phyloP scores from a whole-genome alignment of 805 yeast species.

The Candida wancherniae region DNA sequence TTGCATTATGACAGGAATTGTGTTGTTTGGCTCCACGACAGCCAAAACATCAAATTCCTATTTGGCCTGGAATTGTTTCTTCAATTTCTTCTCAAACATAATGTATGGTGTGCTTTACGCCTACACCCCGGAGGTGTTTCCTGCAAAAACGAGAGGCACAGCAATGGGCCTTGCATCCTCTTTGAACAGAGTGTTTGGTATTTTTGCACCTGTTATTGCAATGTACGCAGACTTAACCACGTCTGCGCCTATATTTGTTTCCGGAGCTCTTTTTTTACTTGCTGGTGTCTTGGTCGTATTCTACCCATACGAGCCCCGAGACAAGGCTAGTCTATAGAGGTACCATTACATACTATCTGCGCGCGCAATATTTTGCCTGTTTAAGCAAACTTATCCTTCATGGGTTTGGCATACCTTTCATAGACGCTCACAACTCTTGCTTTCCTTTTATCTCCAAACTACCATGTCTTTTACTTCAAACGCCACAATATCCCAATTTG shows the following conservation, averaged over 20 bases:
- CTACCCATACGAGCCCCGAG: constrained; percentile 48
- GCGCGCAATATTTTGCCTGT: constrained; percentile 1
- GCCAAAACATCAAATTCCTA: constrained; percentile 47
- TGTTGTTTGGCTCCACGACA: constrained; percentile 59
- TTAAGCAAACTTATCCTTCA: no score
- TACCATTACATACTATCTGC: background rate
- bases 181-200: constrained; percentile 48
- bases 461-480: constrained; percentile 49
- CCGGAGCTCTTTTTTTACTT: constrained; percentile 50
- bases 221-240: constrained; percentile 52
- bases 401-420: no score
- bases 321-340: constrained; percentile 16
- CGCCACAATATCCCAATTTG: constrained; percentile 56
- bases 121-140: constrained; percentile 62
- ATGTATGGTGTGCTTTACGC: constrained; percentile 55
- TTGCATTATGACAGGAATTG: constrained; percentile 49
- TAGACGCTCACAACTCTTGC: background rate
- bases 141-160: constrained; percentile 45
- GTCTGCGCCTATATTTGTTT: constrained; percentile 56
- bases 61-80: constrained; percentile 46
- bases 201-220: constrained; percentile 54
- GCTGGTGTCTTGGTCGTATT: constrained; percentile 35
- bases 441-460: background rate
- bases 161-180: constrained; percentile 60
- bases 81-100: constrained; percentile 45